Conservation (phyloP, 352 stramenopile genomes). For the Pythium rishiriense region DNA sequence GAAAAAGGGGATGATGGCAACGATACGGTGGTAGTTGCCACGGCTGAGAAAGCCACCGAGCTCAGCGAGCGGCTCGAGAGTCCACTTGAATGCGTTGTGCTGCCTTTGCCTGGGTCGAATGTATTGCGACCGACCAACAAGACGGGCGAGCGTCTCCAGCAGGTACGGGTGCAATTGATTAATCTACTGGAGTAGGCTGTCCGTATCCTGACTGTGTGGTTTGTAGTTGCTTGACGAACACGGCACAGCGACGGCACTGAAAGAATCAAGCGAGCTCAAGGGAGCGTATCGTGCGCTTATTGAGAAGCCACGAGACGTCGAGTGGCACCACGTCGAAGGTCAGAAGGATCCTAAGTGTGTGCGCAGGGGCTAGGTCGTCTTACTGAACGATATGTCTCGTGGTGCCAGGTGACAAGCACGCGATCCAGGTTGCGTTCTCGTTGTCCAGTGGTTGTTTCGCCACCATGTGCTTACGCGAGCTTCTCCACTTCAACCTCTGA, state of each 20-base stretch:
- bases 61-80: constrained; percentile 36
- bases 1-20: constrained; percentile 23
- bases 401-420: constrained; percentile 8
- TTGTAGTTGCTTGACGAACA: constrained; percentile 51
- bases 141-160: constrained; percentile 37
- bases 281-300: constrained; percentile 62
- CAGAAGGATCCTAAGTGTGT: not conserved
- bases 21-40: constrained; percentile 34
- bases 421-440: constrained; percentile 48
- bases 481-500: constrained; percentile 59
- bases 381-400: not conserved
- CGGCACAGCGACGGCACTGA: constrained; percentile 41
- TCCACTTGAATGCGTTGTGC: constrained; percentile 42
- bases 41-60: constrained; percentile 34
- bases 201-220: not conserved
- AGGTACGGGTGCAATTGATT: constrained; percentile 33
- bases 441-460: constrained; percentile 70
- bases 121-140: constrained; percentile 47
- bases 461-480: constrained; percentile 77
- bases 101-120: constrained; percentile 63
- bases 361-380: not conserved
- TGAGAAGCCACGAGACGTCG: constrained; percentile 40
- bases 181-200: not conserved
- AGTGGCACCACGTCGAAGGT: constrained; percentile 34
- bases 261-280: constrained; percentile 45